Evolutionary conservation across 176 grass and related monocot species (phyloP).

Genomic region (Raddia guianensis): DNA sequence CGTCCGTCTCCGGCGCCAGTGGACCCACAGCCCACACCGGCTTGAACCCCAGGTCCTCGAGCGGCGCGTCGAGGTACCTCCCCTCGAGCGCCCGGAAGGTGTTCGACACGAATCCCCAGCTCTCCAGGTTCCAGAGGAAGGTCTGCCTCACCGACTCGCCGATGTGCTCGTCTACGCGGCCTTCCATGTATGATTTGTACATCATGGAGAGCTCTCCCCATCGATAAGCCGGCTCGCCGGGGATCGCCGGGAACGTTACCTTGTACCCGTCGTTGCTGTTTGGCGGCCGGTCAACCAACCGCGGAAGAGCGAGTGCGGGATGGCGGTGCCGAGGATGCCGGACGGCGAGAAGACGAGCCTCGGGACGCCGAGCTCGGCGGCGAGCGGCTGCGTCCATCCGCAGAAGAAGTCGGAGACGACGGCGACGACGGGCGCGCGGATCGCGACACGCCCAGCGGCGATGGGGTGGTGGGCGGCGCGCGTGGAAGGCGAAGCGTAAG

Average conservation of each 20-base stretch:
- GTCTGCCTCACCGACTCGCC: conserved; percentile 48
- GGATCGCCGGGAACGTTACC: conserved; percentile 44
- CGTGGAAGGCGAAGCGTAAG: conserved; percentile 33
- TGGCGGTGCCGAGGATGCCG: conserved; percentile 44
- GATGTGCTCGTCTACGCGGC: not conserved
- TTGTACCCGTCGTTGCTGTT: conserved; percentile 18
- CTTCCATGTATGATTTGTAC: conserved; percentile 51
- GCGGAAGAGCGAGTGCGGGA: conserved; percentile 51
- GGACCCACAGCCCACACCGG: conserved; percentile 59
- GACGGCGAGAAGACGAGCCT: conserved; percentile 58
- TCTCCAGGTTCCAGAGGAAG: conserved; percentile 55
- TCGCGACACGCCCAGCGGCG: conserved; percentile 22
- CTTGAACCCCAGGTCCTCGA: conserved; percentile 54
- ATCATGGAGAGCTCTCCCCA: conserved; percentile 55
- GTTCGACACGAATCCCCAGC: conserved; percentile 60
- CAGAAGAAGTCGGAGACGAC: conserved; percentile 68
- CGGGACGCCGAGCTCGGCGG: conserved; percentile 47
- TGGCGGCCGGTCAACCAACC: conserved; percentile 19
- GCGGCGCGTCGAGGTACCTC: conserved; percentile 43
- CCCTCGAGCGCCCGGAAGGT: conserved; percentile 50
- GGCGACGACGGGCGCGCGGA: conserved; percentile 33
- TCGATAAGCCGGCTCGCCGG: conserved; percentile 36
- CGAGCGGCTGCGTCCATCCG: conserved; percentile 66
- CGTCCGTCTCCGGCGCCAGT: conserved; percentile 33
- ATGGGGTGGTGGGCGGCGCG: conserved; percentile 33